Percentiles rank a stretch among this genome's conserved stretches.
These are phyloP conservation scores for Vaucheria bursata DNA, from an alignment of 352 stramenopile species.

Conservation along the genomic window DNA sequence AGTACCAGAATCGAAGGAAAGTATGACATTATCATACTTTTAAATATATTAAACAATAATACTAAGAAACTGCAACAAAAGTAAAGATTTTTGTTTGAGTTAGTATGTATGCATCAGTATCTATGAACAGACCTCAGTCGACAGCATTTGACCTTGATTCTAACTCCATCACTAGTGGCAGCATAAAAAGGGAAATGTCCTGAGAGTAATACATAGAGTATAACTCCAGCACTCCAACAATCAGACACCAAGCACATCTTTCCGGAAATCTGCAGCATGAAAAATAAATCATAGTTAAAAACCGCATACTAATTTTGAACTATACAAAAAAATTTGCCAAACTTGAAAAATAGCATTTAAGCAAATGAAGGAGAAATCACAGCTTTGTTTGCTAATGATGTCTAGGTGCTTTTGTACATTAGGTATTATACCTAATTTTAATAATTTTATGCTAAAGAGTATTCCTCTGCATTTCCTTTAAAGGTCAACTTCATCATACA, in stretches of 20 bases:
- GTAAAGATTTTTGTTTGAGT: neutral
- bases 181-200: slow-evolving; percentile 83
- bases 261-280: neutral
- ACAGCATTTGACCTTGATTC: slow-evolving; percentile 39
- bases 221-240: slow-evolving; percentile 82
- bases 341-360: neutral
- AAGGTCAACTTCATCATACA: too few species aligned
- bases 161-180: slow-evolving; percentile 61
- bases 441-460: too few species aligned
- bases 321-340: neutral
- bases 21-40: too few species aligned
- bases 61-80: neutral
- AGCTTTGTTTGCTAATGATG: too few species aligned
- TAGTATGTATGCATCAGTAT: neutral
- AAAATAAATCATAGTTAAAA: slow-evolving; percentile 6
- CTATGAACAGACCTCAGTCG: neutral
- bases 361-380: too few species aligned
- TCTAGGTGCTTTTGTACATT: too few species aligned
- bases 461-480: too few species aligned
- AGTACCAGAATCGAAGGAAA: too few species aligned
- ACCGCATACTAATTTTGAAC: neutral
- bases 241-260: slow-evolving; percentile 63
- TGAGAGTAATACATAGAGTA: slow-evolving; percentile 86
- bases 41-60: too few species aligned
- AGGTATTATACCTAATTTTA: too few species aligned